Conservation (phyloP, 768 basidiomycete species). For the Podaxis sp. region DNA sequence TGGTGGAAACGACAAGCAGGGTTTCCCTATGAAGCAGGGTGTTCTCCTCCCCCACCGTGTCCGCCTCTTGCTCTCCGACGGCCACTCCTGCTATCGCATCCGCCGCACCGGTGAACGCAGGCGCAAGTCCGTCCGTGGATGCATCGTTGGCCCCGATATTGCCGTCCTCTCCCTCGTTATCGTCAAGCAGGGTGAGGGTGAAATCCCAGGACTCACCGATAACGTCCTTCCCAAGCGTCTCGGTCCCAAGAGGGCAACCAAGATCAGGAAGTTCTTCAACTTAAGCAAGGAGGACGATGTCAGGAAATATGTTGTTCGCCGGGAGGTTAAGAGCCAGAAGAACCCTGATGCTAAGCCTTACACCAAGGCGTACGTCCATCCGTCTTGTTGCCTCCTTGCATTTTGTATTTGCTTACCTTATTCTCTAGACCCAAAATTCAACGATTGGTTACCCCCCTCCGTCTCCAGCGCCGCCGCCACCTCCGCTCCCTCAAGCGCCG, state of each 20-base stretch:
- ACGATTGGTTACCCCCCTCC: constrained; percentile 91
- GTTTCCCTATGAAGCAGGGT: constrained; percentile 99
- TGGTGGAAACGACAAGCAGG: constrained; percentile 98
- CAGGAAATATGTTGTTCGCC: constrained; percentile 91
- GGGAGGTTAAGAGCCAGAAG: constrained; percentile 88
- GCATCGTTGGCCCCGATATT: constrained; percentile 97
- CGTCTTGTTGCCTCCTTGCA: not conserved
- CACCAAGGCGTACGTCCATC: constrained; percentile 83
- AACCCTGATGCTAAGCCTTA: constrained; percentile 91
- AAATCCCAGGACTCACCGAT: constrained; percentile 92
- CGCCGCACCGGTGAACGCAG: constrained; percentile 94
- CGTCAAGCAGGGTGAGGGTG: constrained; percentile 92
- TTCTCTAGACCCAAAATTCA: constrained; percentile 86
- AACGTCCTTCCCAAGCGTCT: constrained; percentile 90
- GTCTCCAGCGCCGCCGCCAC: constrained; percentile 95
- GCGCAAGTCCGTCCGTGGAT: constrained; percentile 98
- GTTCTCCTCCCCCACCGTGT: constrained; percentile 94
- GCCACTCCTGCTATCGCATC: constrained; percentile 96
- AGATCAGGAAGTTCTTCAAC: constrained; percentile 98
- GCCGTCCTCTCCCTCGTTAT: constrained; percentile 91
- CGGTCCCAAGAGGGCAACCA: constrained; percentile 96
- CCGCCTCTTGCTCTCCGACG: constrained; percentile 88
- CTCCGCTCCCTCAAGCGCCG: constrained; percentile 85
- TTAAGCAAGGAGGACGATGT: constrained; percentile 98
- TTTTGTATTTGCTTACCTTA: not conserved